Conservation (phyloP, 306 rosid genomes). For the Carpinus viminea region DNA sequence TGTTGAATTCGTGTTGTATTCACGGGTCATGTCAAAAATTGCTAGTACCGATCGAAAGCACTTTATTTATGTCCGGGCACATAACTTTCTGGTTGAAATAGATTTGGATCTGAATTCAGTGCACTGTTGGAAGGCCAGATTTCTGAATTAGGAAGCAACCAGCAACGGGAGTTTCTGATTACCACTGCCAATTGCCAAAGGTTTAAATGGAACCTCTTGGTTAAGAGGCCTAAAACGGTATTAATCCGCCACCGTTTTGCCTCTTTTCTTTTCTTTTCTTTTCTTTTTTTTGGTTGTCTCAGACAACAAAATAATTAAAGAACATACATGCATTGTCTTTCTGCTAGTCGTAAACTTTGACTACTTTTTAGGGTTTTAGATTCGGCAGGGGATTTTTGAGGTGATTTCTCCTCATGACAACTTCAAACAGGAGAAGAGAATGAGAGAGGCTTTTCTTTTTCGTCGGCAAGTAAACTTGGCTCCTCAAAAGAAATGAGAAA, state of each 20-base stretch:
- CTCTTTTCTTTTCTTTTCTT: background rate
- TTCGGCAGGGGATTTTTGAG: slow-evolving; percentile 3
- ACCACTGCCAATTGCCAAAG: background rate
- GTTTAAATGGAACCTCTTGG: background rate
- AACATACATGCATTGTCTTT: background rate
- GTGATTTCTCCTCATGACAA: slow-evolving; percentile 6
- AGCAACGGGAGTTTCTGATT: background rate
- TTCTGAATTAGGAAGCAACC: background rate
- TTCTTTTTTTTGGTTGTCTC: background rate
- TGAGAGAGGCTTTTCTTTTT: background rate
- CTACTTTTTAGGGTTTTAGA: slow-evolving; percentile 32
- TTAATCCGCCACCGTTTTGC: background rate
- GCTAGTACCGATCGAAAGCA: accelerated
- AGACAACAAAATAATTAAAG: slow-evolving; percentile 7
- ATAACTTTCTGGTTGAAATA: too few species aligned
- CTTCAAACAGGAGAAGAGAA: slow-evolving; percentile 3
- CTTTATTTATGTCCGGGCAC: too few species aligned
- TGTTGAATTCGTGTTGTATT: too few species aligned
- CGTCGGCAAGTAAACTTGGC: slow-evolving; percentile 33
- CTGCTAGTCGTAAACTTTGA: slow-evolving; percentile 36
- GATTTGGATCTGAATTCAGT: too few species aligned
- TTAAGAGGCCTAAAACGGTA: background rate
- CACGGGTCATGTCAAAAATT: too few species aligned
- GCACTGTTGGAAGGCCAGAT: background rate
- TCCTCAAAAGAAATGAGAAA: background rate